These are phyloP conservation scores for Castanea mollissima DNA, from an alignment of 306 rosid genomes.

Conservation along the genomic window DNA sequence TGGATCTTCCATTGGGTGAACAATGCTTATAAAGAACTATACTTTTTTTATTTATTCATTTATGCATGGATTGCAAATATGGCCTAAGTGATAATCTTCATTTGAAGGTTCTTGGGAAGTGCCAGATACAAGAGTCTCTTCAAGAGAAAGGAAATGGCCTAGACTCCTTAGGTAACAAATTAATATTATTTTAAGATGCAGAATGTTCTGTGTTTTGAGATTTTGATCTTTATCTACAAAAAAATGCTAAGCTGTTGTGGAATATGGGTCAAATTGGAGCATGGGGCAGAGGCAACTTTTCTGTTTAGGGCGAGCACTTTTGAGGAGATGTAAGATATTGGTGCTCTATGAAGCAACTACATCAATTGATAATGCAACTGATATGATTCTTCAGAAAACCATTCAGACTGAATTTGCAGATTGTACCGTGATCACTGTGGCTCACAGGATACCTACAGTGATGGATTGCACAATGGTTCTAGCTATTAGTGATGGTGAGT, in stretches of 20 bases:
- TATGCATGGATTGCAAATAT: neutral
- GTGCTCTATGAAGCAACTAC: constrained; percentile 95
- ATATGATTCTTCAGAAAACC: constrained; percentile 77
- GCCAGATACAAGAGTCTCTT: constrained; percentile 69
- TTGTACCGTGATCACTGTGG: constrained; percentile 79
- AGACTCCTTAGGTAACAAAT: constrained; percentile 56
- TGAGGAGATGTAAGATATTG: constrained; percentile 70
- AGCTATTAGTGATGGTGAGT: constrained; percentile 81
- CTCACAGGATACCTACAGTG: constrained; percentile 92
- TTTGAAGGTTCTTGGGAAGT: constrained; percentile 74
- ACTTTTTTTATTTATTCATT: neutral
- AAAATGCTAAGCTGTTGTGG: constrained; percentile 46
- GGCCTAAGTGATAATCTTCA: constrained; percentile 1
- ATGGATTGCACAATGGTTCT: constrained; percentile 97
- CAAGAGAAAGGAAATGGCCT: constrained; percentile 67
- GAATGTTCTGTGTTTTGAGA: neutral
- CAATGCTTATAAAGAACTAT: no score
- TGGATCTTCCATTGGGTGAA: no score
- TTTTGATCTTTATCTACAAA: neutral
- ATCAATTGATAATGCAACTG: constrained; percentile 91
- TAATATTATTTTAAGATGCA: neutral
- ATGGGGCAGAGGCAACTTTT: constrained; percentile 88
- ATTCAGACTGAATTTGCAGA: constrained; percentile 66
- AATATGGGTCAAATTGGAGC: constrained; percentile 93
- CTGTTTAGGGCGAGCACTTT: constrained; percentile 80